Base-by-base conservation (phyloP, 2,329 filamentous ascomycete genomes). In the Aureobasidium sp. region DNA sequence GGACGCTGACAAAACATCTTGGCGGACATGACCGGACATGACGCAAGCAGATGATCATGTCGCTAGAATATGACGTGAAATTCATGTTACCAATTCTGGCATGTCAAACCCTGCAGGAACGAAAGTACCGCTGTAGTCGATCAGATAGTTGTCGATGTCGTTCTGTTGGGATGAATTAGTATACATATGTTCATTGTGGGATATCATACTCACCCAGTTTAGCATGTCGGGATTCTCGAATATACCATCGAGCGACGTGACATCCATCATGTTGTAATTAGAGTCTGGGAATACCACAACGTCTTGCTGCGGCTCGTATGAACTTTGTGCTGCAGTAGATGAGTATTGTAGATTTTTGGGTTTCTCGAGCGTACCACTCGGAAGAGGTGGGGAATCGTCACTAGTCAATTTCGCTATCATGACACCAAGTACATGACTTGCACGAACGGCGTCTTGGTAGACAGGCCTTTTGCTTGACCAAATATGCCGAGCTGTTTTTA, bases 101-200 rank as follows among this genome's bases (percentile, higher is more conserved):
- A 61, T 51, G 18, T 40, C 45, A 11, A 61, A 42, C 15, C 43
- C 38, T 29, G 38, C 25, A 15, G 18, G 25, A 33, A 2, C 16
- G 23, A 47, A 25, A 8, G 27, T 40, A 25, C 27, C 50, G 31
- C 50, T 47, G 23, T 64, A 64, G 10, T 64, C 60, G 20, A 64
- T 45, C 40, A 64, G 13, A 31, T 64, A 64, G 27, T 20, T 64
- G 40, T 64, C 60, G 16, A 64, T 64, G 25, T 54, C 50, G n/a
- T 64, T 54, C 60, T 64, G 20, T 40, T 16, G 10, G 15, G 4
- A 5, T 3, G 43, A 20, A 18, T 62, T 25, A 62, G 59, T 20
- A 23, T 33, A 15, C 4, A 9, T 53, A 2, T 15, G 11, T 43
- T 7, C 11, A 13, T 42, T 16, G 9, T 15, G 11, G 6, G 2